Evolutionary conservation across 1,284 basidiomycete genomes (phyloP).

Genomic region (Filobasidium uniguttulatum): DNA sequence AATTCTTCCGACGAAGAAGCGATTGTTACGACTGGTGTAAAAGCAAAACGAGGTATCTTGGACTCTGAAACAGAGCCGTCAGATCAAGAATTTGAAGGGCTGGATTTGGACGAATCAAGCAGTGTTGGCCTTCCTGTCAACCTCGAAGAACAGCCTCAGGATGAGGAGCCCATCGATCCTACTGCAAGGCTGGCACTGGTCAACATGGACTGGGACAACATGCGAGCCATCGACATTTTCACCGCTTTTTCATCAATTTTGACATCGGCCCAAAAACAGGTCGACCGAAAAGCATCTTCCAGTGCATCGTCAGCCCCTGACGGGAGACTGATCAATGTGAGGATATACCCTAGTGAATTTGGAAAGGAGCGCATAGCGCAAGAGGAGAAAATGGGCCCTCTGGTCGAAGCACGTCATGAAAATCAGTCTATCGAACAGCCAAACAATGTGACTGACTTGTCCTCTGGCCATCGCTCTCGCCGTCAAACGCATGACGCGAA

Average conservation of each 20-base stretch:
- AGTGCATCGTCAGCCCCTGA: constrained; percentile 31
- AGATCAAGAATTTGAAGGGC: neutral
- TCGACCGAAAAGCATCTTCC: constrained; percentile 19
- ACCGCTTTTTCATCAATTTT: constrained; percentile 86
- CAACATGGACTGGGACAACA: constrained; percentile 97
- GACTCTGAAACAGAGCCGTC: constrained; percentile 18
- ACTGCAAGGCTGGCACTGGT: constrained; percentile 76
- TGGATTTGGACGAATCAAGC: no score
- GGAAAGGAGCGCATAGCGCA: constrained; percentile 74
- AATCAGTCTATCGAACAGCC: no score
- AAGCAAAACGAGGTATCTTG: constrained; percentile 14
- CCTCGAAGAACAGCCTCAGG: constrained; percentile 27
- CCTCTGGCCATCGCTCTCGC: no score
- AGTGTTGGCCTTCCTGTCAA: constrained; percentile 13
- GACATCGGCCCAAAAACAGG: constrained; percentile 15
- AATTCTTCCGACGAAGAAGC: constrained; percentile 35
- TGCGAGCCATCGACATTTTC: constrained; percentile 78
- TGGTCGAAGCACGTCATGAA: no score
- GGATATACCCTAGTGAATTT: constrained; percentile 85
- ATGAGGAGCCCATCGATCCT: constrained; percentile 28
- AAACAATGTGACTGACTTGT: no score
- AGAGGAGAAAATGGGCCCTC: constrained; percentile 85
- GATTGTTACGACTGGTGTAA: constrained; percentile 40
- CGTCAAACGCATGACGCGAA: neutral
- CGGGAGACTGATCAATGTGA: constrained; percentile 59